Evolutionary conservation across 2,329 filamentous ascomycete genomes (phyloP).

Genomic region (Trichoderma sp.): DNA sequence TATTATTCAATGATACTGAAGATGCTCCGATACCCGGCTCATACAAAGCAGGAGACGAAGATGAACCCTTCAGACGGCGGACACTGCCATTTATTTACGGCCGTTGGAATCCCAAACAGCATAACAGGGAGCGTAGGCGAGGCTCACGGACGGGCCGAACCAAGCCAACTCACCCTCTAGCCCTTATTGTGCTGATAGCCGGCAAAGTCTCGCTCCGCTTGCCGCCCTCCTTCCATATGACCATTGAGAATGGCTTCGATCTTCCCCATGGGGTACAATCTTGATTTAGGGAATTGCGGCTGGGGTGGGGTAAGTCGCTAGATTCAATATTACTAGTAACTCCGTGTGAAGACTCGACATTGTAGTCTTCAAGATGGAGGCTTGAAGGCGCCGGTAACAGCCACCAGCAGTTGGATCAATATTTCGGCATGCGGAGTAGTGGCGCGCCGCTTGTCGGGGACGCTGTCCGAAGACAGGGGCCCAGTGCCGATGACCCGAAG

Average conservation of each 20-base stretch:
- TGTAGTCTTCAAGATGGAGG: not conserved
- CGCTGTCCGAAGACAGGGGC: not conserved
- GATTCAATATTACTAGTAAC: not conserved
- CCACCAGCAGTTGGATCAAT: not conserved
- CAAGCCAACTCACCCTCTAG: slow-evolving; percentile 3
- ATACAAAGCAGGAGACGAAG: not conserved
- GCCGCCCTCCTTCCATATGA: not conserved
- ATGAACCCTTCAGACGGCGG: not conserved
- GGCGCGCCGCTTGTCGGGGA: not conserved
- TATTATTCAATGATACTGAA: not conserved
- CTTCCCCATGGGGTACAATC: slow-evolving; percentile 20
- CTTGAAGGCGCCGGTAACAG: not conserved
- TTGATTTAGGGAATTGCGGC: not conserved
- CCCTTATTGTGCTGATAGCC: not conserved
- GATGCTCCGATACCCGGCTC: not conserved
- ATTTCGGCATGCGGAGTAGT: not conserved
- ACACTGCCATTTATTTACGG: not conserved
- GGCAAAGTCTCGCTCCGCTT: slow-evolving; percentile 10
- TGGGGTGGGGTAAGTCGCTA: not conserved
- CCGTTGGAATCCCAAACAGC: not conserved
- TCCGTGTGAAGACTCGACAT: not conserved
- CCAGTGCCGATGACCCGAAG: not conserved
- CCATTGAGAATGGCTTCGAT: not conserved
- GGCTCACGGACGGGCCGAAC: not conserved
- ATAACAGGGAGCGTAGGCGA: not conserved